These are phyloP conservation scores for Globisporangium paddicum DNA, from an alignment of 352 stramenopile genomes.

Conservation along the genomic window DNA sequence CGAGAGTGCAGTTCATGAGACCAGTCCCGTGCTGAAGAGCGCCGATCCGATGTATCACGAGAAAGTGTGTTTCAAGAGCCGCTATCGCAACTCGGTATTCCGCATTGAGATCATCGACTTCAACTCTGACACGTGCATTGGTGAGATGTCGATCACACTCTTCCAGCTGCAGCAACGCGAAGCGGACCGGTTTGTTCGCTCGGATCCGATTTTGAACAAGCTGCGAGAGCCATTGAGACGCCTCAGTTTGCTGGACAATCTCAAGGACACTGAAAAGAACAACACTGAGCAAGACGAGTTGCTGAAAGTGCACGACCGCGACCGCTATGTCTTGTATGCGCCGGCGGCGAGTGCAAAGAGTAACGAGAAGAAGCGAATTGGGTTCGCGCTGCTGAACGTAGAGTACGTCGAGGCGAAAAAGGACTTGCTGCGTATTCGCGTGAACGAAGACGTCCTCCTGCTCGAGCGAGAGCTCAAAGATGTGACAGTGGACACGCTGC, in stretches of 20 bases:
- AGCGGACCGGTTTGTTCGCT: conserved; percentile 57
- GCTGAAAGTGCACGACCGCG: conserved; percentile 24
- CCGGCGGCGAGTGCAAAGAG: conserved; percentile 24
- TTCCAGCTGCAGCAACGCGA: conserved; percentile 79
- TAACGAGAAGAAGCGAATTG: conserved; percentile 41
- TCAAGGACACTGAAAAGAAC: conserved; percentile 14
- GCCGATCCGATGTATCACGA: conserved; percentile 87
- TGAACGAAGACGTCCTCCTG: conserved; percentile 45
- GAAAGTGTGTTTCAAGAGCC: conserved; percentile 65
- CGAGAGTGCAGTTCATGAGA: conserved; percentile 66
- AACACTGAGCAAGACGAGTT: conserved; percentile 13
- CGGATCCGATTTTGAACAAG: conserved; percentile 39
- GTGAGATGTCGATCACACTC: conserved; percentile 58
- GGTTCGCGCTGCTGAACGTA: conserved; percentile 49
- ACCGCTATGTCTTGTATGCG: conserved; percentile 42
- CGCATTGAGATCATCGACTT: conserved; percentile 83
- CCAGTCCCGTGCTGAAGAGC: conserved; percentile 80
- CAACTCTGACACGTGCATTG: conserved; percentile 68
- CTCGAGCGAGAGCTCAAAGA: conserved; percentile 70
- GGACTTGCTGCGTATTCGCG: conserved; percentile 57
- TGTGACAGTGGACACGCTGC: conserved; percentile 75
- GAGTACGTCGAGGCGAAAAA: conserved; percentile 72
- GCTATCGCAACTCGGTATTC: conserved; percentile 50
- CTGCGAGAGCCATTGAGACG: conserved; percentile 39
- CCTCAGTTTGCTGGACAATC: conserved; percentile 40